Evolutionary conservation across 2,329 filamentous ascomycete species (phyloP), one percentile per base, ranked within the genome.

Genomic region (Penicillium sumatraense): DNA sequence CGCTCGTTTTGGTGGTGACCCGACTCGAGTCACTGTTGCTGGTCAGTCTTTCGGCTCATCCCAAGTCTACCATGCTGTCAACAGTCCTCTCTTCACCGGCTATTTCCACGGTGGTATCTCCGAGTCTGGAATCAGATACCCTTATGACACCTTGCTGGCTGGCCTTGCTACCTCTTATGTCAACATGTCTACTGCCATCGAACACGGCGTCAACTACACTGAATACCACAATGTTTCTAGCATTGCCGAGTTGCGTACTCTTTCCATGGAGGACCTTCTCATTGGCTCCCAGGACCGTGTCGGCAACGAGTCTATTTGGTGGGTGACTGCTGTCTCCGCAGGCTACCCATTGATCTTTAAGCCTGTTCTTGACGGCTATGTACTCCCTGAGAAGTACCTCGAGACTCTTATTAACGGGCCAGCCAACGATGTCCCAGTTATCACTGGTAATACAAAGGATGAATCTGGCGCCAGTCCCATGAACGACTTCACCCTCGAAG

Each of bases 1-100:
- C 38, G 55, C 54, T 5, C 54, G 63, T 20, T 86, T 86, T 57
- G 83, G 85, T 3, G 85, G 86, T 31, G 42, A 46, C 26, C 72
- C 77, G 3, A 70, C 75, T 18, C 72, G 75, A 6, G 76, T 84
- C 21, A 81, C 79, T 1, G 72, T 83, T 13, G 60, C 59, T 9
- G 67, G 67, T 0, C 64, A 69, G 45, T 67, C 64, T 14, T 63
- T 64, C n/a, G 69, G 70, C 9, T 72, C 70, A 8, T 68, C 68
- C 2, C 65, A 65, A 40, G 54, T 65, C 33, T 70, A 72, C 50
- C 69, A 72, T 45, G 64, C 65, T 3, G 60, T 72, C 23, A 70
- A 70, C 54, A 69, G 65, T 20, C 58, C 57, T 18, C 58, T 72
- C 5, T 68, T 68, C 58, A 65, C 56, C 23, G 68, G 69, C 1